Evolutionary conservation across 2,329 filamentous ascomycete species (phyloP), one percentile per base, ranked within the genome.

Genomic region (Fusarium sublunatum): DNA sequence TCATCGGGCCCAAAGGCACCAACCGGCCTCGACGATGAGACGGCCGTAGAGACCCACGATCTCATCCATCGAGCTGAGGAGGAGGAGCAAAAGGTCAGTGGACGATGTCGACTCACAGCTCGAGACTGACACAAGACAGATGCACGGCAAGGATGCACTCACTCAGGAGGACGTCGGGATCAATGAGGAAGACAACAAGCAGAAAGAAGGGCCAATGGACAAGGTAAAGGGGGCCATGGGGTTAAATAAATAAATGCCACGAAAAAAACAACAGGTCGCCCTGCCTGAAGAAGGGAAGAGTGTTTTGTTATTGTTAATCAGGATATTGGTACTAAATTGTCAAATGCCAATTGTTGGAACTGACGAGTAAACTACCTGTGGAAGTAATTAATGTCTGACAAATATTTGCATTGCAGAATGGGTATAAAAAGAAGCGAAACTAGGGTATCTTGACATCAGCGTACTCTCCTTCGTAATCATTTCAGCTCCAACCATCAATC

Each of bases 1-100:
- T 64, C 62, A 13, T 39, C 42, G 4, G 34, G 36, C 5, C 58
- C 58, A 11, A 65, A 67, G 46, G 44, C 42, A 8, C 45, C 71
- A 1, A 64, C 58, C 12, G 72, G 71, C 19, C 67, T 74, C 40
- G 55, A 68, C 1, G 74, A 75, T 35, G 72, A 75, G 61, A 70
- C 67, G 24, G 75, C 74, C 13, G 47, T 71, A 7, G 74, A 75
- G 49, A 54, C 57, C 7, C 75, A 76, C 41, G 75, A 76, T 15
- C 67, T 76, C 40, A 76, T 76, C 15, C 73, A 76, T 44, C 50
- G 67, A 4, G 75, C 74, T 28, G 75, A 76, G 45, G n/a, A 68
- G 1, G 73, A 76, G 41, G 74, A 76, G 47, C 74, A 76, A 45
- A 68, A 65, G 49, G 72, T 72, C 0, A 31, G 11, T 12, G 6